Evolutionary conservation across 192 early-diverging fungal species (phyloP), one percentile per base, ranked within the genome.

Genomic region (Linnemannia schmuckeri): DNA sequence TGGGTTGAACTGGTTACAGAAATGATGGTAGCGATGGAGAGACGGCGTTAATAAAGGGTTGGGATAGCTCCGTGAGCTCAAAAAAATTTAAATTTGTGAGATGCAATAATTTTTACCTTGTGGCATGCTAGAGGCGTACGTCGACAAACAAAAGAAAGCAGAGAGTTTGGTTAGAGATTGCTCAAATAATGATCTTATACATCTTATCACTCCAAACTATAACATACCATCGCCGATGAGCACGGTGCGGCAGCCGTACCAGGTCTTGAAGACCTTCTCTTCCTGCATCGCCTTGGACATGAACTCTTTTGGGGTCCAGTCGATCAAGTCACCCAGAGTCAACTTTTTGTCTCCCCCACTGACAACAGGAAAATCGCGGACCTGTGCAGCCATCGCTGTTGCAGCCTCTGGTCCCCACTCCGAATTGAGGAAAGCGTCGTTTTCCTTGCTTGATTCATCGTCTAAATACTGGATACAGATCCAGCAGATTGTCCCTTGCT

Each of bases 261-360:
- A 85, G 2, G 83, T 85, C 3, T 71, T 41, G 71, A 85, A 85
- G 22, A 84, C 77, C 66, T 84, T 79, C 33, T 84, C 82, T 7
- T 84, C 82, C 8, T 63, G 47, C 77, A 72, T 76, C 15, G 72
- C 83, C 35, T 79, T 85, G 30, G 83, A 75, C 35, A 76, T 78
- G 55, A 61, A 9, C n/a, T 61, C 55, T 24, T 47, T 33, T 0
- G 83, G 77, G 0, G 83, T 79, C 10, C 54, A n/a, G 30, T 79
- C 78, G 49, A 85, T 75, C n/a, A 85, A 35, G 24, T 57, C 68
- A 0, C 77, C 78, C 24, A 79, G 70, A 0, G 73, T 85, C 18
- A 76, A 44, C 3, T n/a, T 35, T 3, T 37, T 38, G 42, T 71
- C 52, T 13, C 52, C 41, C 22, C 75, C 81, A 17, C 69, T 49